These are phyloP conservation scores for Mycena floridula DNA, from an alignment of 768 basidiomycete genomes.

Conservation along the genomic window DNA sequence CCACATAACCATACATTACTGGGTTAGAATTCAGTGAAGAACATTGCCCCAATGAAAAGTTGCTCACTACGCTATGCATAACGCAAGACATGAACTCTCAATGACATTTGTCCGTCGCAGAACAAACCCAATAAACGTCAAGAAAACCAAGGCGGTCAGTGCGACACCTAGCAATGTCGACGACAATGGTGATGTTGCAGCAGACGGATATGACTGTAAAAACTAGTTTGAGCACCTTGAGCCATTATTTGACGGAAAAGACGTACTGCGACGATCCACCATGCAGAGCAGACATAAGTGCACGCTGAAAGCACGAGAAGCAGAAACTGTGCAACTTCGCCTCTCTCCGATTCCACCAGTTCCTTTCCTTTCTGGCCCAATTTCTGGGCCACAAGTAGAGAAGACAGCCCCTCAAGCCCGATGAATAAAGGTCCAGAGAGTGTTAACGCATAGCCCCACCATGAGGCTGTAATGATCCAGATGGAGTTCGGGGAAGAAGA, in stretches of 20 bases:
- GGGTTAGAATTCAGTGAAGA: too few relatives aligned
- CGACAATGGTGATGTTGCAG: slow-evolving; percentile 78
- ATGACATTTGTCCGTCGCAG: slow-evolving; percentile 87
- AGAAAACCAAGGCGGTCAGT: slow-evolving; percentile 82
- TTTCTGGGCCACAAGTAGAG: slow-evolving; percentile 75
- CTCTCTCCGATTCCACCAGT: slow-evolving; percentile 56
- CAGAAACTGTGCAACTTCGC: slow-evolving; percentile 72
- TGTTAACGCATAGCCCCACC: slow-evolving; percentile 70
- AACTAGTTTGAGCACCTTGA: slow-evolving; percentile 12
- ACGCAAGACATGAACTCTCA: slow-evolving; percentile 81
- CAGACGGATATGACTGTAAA: slow-evolving; percentile 70
- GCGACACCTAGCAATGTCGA: slow-evolving; percentile 87
- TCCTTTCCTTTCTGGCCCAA: slow-evolving; percentile 73
- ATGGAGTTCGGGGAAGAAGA: slow-evolving; percentile 56
- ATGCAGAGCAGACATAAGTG: slow-evolving; percentile 76
- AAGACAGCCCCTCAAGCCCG: slow-evolving; percentile 78
- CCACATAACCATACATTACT: slow-evolving; percentile 88
- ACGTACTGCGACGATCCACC: slow-evolving; percentile 82
- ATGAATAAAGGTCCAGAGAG: slow-evolving; percentile 76
- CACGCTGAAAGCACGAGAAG: slow-evolving; percentile 72
- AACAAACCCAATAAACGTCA: slow-evolving; percentile 88
- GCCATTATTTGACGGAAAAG: background rate
- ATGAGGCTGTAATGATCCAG: slow-evolving; percentile 48
- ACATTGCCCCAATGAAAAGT: too few relatives aligned
- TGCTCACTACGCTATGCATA: slow-evolving; percentile 90